Percentiles rank a stretch among this genome's conserved stretches.
phyloP scores from a whole-genome alignment of 208 protist genomes.

The Lotmaria passim region DNA sequence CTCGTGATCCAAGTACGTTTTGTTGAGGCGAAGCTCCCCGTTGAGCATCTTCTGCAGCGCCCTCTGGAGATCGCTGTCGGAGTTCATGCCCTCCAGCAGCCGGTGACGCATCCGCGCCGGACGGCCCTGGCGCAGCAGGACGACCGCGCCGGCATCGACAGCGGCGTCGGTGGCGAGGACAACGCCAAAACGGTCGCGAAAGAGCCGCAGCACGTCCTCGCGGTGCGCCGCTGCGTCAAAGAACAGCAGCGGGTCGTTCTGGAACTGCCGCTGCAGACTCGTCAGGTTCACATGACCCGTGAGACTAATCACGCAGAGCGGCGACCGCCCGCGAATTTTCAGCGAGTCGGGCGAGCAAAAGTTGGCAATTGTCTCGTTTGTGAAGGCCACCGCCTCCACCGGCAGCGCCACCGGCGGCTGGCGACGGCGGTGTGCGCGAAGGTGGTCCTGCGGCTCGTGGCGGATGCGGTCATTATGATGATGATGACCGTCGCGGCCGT shows the following conservation, averaged over 20 bases:
- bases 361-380: constrained; percentile 27
- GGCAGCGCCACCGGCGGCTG: constrained; percentile 29
- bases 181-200: constrained; percentile 25
- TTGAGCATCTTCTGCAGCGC: constrained; percentile 38
- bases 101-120: constrained; percentile 26
- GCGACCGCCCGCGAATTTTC: constrained; percentile 29
- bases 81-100: constrained; percentile 25
- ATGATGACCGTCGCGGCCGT: not conserved
- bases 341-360: constrained; percentile 55
- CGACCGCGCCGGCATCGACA: constrained; percentile 16
- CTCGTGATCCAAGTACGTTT: not conserved
- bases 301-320: constrained; percentile 62
- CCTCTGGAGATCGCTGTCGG: constrained; percentile 22
- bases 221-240: constrained; percentile 48
- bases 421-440: not conserved
- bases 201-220: constrained; percentile 7
- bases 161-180: not conserved
- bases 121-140: constrained; percentile 50
- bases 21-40: constrained; percentile 31
- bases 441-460: not conserved
- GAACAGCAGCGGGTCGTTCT: constrained; percentile 74
- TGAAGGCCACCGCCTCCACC: constrained; percentile 33
- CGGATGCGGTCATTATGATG: not conserved
- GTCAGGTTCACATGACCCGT: constrained; percentile 37
- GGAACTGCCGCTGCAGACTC: constrained; percentile 39